Evolutionary conservation across 179 eudicot species (phyloP).

Genomic region (Beta corolliflora): DNA sequence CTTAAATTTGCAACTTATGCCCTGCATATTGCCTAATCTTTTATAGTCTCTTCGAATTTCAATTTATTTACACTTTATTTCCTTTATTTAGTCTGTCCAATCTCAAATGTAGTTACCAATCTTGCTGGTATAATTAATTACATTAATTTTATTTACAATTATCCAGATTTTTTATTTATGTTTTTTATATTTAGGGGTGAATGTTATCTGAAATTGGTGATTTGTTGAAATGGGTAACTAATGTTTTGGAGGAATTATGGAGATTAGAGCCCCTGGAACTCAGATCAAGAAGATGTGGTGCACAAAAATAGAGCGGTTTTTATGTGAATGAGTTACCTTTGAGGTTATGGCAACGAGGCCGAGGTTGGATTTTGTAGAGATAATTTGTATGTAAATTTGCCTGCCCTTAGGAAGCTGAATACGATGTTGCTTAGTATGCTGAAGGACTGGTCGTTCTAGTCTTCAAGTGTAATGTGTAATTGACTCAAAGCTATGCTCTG

Average conservation of each 20-base stretch:
- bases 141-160: no score
- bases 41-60: no score
- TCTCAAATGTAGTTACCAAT: slow-evolving; percentile 87
- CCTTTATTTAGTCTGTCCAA: slow-evolving; percentile 30
- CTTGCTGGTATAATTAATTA: slow-evolving; percentile 56
- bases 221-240: slow-evolving; percentile 40
- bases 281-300: slow-evolving; percentile 79
- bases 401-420: slow-evolving; percentile 86
- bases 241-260: slow-evolving; percentile 86
- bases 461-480: no score
- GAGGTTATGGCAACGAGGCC: slow-evolving; percentile 80
- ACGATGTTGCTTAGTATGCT: slow-evolving; percentile 78
- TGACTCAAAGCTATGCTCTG: no score
- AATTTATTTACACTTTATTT: no score
- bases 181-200: neutral
- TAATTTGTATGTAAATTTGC: slow-evolving; percentile 62
- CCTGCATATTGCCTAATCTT: no score
- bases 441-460: slow-evolving; percentile 32
- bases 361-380: slow-evolving; percentile 45
- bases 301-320: slow-evolving; percentile 84
- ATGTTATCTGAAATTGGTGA: neutral
- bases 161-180: no score
- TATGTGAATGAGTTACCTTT: slow-evolving; percentile 75
- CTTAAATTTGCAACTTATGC: no score
- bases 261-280: slow-evolving; percentile 74